A percentile compares a stretch with the other conserved stretches of the same genome.
phyloP scores from a whole-genome alignment of 352 stramenopile species.

The Hyaloperonospora brassicae region DNA sequence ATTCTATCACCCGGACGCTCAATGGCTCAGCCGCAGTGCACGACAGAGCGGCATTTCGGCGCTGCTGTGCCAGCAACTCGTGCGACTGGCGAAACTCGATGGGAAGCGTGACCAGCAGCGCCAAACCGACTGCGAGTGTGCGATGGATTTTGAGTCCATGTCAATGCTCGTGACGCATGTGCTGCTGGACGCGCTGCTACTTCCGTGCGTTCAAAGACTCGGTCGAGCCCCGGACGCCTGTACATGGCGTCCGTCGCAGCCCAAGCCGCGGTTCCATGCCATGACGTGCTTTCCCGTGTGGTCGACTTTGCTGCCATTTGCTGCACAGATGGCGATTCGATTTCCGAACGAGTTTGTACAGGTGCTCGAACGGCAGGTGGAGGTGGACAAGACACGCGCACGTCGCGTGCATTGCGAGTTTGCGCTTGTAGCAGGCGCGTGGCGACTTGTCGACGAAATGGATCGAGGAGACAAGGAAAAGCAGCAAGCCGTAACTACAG shows the following conservation, averaged over 20 bases:
- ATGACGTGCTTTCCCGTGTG: constrained; percentile 58
- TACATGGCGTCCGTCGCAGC: constrained; percentile 29
- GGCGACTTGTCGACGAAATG: constrained; percentile 44
- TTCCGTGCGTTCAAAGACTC: constrained; percentile 25
- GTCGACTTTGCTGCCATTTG: constrained; percentile 49
- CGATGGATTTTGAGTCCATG: constrained; percentile 4
- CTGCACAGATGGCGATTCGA: constrained; percentile 30
- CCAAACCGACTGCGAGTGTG: constrained; percentile 3
- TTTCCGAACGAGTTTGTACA: constrained; percentile 21
- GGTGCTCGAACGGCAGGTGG: constrained; percentile 1
- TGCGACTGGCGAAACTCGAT: constrained; percentile 22
- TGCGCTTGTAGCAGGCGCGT: constrained; percentile 47
- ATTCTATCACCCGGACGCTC: constrained; percentile 33
- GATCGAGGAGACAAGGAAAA: constrained; percentile 17
- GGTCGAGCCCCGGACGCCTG: constrained; percentile 25
- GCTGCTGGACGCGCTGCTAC: constrained; percentile 46
- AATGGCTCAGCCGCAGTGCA: constrained; percentile 55
- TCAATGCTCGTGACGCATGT: constrained; percentile 25
- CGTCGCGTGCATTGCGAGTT: constrained; percentile 47
- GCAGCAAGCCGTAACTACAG: constrained; percentile 1
- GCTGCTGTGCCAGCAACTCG: constrained; percentile 44
- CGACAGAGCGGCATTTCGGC: constrained; percentile 43
- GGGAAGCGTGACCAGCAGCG: neutral
- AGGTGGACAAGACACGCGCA: neutral
- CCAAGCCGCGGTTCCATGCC: constrained; percentile 48